These are phyloP conservation scores for Xylaria sp. DNA, from an alignment of 2,329 filamentous ascomycete genomes.

Conservation along the genomic window DNA sequence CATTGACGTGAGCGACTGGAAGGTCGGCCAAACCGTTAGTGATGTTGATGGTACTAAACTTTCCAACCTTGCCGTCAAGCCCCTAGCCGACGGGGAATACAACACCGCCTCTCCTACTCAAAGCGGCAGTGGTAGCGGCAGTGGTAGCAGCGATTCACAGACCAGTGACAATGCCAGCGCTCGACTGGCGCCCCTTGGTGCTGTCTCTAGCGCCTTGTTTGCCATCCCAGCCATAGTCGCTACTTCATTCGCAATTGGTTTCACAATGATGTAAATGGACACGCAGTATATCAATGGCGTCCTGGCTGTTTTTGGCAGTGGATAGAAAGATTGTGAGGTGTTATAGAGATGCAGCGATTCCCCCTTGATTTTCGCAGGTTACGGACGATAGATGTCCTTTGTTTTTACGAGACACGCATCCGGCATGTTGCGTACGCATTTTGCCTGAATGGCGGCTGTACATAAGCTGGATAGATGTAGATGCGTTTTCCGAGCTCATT, in stretches of 20 bases:
- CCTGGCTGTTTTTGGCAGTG: conserved; percentile 31
- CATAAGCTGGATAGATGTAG: conserved; percentile 34
- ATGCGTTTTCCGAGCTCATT: conserved; percentile 12
- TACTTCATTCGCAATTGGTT: conserved; percentile 34
- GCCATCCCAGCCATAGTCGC: conserved; percentile 35
- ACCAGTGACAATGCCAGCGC: conserved; percentile 32
- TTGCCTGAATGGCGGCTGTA: conserved; percentile 32
- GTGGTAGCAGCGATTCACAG: conserved; percentile 9
- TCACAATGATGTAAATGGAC: conserved; percentile 32
- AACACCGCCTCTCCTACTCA: conserved; percentile 38
- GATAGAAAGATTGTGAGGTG: conserved; percentile 34
- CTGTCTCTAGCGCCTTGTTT: conserved; percentile 26
- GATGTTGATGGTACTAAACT: conserved; percentile 55
- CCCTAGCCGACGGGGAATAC: conserved; percentile 37
- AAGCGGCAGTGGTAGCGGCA: background rate
- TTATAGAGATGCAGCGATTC: conserved; percentile 35
- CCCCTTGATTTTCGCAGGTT: conserved; percentile 33
- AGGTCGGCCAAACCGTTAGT: conserved; percentile 59
- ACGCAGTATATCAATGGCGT: conserved; percentile 17
- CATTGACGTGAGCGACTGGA: conserved; percentile 72
- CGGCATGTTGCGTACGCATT: conserved; percentile 35
- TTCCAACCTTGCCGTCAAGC: conserved; percentile 57
- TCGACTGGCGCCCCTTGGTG: conserved; percentile 29
- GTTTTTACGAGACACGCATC: conserved; percentile 27
- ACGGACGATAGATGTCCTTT: conserved; percentile 26